Evolutionary conservation across 2,329 filamentous ascomycete species (phyloP).

Genomic region (Magnaporthiopsis rhizophila): DNA sequence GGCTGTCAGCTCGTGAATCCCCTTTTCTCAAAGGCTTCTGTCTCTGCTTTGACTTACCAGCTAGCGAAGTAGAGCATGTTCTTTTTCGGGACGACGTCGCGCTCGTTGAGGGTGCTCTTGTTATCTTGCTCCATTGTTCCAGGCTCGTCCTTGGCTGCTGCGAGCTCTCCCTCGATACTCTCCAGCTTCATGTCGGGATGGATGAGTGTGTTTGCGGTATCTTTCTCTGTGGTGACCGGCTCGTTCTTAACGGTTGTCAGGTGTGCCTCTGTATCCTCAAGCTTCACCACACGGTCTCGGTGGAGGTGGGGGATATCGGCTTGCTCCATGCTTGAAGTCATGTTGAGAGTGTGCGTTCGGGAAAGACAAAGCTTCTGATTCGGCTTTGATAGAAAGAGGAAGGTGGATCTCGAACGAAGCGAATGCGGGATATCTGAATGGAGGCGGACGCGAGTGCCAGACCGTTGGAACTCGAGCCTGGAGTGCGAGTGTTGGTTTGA

Average conservation of each 20-base stretch:
- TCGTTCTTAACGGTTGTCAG: too few species aligned
- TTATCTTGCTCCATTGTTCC: too few species aligned
- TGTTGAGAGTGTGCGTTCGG: not conserved
- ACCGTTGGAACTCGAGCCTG: not conserved
- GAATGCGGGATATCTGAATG: not conserved
- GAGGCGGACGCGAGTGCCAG: not conserved
- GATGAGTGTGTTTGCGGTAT: too few species aligned
- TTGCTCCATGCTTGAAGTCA: not conserved
- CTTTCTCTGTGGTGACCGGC: too few species aligned
- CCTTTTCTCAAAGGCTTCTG: slow-evolving; percentile 7
- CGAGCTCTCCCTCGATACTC: too few species aligned
- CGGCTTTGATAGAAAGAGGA: not conserved
- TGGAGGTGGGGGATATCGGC: too few species aligned
- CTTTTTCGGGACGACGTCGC: slow-evolving; percentile 14
- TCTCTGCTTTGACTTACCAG: slow-evolving; percentile 27
- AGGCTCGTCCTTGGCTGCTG: too few species aligned
- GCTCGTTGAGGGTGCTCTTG: not conserved
- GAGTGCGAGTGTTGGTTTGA: too few species aligned
- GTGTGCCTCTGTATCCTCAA: too few species aligned
- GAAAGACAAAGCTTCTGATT: not conserved
- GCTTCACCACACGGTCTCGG: too few species aligned
- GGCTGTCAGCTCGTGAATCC: not conserved
- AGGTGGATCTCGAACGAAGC: not conserved
- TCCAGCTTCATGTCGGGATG: too few species aligned
- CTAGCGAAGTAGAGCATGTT: slow-evolving; percentile 42